Percentiles rank a stretch among this genome's conserved stretches.
Evolutionary conservation across 2,329 filamentous ascomycete genomes (phyloP).

Genomic region (Paradendryphiella salina): DNA sequence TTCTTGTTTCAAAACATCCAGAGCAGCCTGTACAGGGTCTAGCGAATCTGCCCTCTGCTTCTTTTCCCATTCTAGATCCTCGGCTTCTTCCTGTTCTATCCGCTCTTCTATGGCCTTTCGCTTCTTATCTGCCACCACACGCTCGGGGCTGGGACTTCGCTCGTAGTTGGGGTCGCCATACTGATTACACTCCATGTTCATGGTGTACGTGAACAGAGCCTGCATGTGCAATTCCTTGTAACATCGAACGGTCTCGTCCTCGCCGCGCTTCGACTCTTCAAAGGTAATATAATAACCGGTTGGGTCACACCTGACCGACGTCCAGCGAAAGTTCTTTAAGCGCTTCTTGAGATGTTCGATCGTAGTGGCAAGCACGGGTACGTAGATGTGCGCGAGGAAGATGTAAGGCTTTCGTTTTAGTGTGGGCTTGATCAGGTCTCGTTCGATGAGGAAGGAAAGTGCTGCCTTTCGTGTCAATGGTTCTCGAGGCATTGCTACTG

Average conservation of each 20-base stretch:
- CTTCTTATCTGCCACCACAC: conserved; percentile 54
- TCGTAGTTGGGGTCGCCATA: conserved; percentile 68
- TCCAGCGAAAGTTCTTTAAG: conserved; percentile 78
- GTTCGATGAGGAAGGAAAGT: conserved; percentile 61
- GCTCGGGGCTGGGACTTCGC: conserved; percentile 57
- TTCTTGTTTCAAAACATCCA: conserved; percentile 76
- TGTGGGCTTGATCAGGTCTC: conserved; percentile 66
- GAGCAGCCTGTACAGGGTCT: conserved; percentile 84
- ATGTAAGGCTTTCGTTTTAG: conserved; percentile 84
- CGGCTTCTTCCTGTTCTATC: conserved; percentile 71
- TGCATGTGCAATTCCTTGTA: conserved; percentile 77
- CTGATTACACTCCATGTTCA: conserved; percentile 84
- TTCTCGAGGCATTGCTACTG: conserved; percentile 45
- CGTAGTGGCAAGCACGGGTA: conserved; percentile 83
- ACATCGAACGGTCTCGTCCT: conserved; percentile 79
- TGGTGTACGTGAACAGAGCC: conserved; percentile 86
- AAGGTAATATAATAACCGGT: conserved; percentile 94
- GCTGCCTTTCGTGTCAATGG: conserved; percentile 51
- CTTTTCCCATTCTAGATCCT: conserved; percentile 88
- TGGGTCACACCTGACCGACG: conserved; percentile 79
- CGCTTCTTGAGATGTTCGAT: conserved; percentile 89
- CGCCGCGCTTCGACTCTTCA: conserved; percentile 72
- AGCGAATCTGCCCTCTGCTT: conserved; percentile 82
- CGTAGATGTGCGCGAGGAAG: conserved; percentile 82
- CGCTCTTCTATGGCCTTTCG: conserved; percentile 69